Conservation (phyloP, 352 stramenopile genomes). For the Pythium diclinum region DNA sequence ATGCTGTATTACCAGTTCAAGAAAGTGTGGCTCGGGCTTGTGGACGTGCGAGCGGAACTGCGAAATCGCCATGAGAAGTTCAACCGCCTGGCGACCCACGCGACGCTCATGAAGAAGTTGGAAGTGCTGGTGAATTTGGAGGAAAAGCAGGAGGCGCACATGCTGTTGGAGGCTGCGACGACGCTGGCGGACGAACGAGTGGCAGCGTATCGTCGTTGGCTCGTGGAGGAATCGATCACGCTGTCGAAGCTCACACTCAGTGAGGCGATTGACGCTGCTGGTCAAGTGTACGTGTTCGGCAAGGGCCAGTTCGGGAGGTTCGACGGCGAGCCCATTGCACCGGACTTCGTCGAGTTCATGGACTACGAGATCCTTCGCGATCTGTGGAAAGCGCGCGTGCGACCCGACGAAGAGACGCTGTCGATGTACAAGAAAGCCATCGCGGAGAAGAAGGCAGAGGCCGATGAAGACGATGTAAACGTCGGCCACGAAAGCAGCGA, state of each 20-base stretch:
- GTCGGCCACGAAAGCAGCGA: neutral
- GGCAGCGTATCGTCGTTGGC: constrained; percentile 36
- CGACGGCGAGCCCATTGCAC: constrained; percentile 46
- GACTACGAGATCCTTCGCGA: constrained; percentile 53
- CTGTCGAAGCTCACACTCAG: constrained; percentile 42
- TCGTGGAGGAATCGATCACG: constrained; percentile 48
- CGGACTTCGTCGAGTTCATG: constrained; percentile 77
- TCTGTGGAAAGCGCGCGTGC: constrained; percentile 60
- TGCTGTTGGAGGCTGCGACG: constrained; percentile 51
- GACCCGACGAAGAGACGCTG: constrained; percentile 25
- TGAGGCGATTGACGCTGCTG: constrained; percentile 66
- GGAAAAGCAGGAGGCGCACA: constrained; percentile 61
- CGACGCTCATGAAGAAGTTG: constrained; percentile 58
- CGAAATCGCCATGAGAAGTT: constrained; percentile 56
- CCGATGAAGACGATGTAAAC: neutral
- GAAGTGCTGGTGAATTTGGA: constrained; percentile 60
- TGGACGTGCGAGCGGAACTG: constrained; percentile 68
- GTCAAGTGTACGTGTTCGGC: constrained; percentile 78
- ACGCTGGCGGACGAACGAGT: constrained; percentile 50
- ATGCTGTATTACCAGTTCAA: constrained; percentile 74
- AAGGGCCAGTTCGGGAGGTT: constrained; percentile 64
- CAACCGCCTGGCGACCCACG: constrained; percentile 56
- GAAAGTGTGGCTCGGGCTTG: constrained; percentile 60
- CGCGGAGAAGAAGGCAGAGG: constrained; percentile 8
- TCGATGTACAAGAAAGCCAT: constrained; percentile 7